Percentiles rank a stretch among this genome's conserved stretches.
These are phyloP conservation scores for Kalmanozyma brasiliensis DNA, from an alignment of 1,284 basidiomycete genomes.

Conservation along the genomic window DNA sequence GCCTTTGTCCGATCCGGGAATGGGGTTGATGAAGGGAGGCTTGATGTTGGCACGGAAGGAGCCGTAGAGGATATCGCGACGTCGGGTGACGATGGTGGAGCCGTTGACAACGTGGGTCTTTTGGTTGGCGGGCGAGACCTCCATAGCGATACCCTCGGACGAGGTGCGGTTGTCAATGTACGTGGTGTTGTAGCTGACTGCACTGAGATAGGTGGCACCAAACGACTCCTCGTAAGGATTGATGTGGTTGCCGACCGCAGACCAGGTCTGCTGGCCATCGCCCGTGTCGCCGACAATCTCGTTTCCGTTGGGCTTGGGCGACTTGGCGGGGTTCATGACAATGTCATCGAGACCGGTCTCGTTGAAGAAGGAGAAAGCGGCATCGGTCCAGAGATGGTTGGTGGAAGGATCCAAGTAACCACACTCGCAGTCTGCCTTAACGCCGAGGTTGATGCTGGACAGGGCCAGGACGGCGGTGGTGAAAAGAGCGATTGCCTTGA, in stretches of 20 bases:
- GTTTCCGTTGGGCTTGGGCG: conserved; percentile 39
- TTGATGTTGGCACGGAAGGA: conserved; percentile 52
- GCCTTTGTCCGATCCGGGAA: conserved; percentile 21
- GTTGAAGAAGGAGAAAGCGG: conserved; percentile 60
- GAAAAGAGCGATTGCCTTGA: conserved; percentile 21
- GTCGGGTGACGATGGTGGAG: conserved; percentile 43
- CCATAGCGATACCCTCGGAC: conserved; percentile 44
- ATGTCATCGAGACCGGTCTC: conserved; percentile 49
- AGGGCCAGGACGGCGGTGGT: conserved; percentile 31
- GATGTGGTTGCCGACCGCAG: conserved; percentile 41
- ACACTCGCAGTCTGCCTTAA: conserved; percentile 49
- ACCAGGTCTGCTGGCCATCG: conserved; percentile 49
- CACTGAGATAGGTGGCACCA: conserved; percentile 46
- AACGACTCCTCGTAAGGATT: conserved; percentile 56
- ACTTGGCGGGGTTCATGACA: conserved; percentile 40
- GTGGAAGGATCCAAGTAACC: conserved; percentile 58
- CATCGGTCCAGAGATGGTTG: conserved; percentile 58
- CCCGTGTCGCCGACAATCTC: conserved; percentile 39
- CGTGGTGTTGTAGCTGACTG: conserved; percentile 51
- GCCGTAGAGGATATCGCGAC: conserved; percentile 60
- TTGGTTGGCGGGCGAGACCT: conserved; percentile 41
- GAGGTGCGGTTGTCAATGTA: conserved; percentile 38
- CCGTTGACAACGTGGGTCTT: conserved; percentile 48
- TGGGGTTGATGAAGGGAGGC: conserved; percentile 38
- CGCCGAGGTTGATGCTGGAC: conserved; percentile 24